A percentile compares a stretch with the other conserved stretches of the same genome.
phyloP scores from a whole-genome alignment of 129 eudicot species.

The Flaveria bidentis region DNA sequence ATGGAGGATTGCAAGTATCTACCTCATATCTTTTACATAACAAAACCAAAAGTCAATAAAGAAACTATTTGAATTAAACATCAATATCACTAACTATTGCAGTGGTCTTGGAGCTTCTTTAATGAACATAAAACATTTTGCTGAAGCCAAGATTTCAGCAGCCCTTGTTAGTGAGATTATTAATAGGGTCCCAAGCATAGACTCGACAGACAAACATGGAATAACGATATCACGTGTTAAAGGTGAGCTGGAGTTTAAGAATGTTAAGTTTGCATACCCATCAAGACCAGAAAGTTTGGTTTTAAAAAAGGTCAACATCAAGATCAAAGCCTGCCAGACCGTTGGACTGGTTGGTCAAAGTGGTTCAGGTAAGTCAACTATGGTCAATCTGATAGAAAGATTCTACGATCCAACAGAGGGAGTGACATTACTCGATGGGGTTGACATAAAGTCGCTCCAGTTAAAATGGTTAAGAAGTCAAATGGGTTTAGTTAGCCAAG shows the following conservation, averaged over 20 bases:
- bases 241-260: conserved; percentile 31
- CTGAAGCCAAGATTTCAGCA: conserved; percentile 38
- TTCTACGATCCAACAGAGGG: conserved; percentile 40
- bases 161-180: conserved; percentile 25
- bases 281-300: conserved; percentile 38
- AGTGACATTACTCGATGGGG: conserved; percentile 33
- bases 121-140: conserved; percentile 35
- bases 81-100: not conserved
- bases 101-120: conserved; percentile 42
- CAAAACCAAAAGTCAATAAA: not conserved
- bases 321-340: conserved; percentile 26
- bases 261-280: conserved; percentile 34
- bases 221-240: conserved; percentile 10
- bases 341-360: conserved; percentile 39
- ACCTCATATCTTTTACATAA: not conserved
- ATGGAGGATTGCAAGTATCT: conserved; percentile 46
- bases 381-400: conserved; percentile 37
- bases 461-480: conserved; percentile 37
- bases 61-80: not conserved
- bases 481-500: conserved; percentile 39
- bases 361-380: conserved; percentile 40
- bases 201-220: conserved; percentile 32
- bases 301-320: conserved; percentile 22
- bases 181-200: conserved; percentile 32
- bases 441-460: conserved; percentile 29